Evolutionary conservation across 1,284 basidiomycete genomes (phyloP).

Genomic region (Fomitopsis betulina): DNA sequence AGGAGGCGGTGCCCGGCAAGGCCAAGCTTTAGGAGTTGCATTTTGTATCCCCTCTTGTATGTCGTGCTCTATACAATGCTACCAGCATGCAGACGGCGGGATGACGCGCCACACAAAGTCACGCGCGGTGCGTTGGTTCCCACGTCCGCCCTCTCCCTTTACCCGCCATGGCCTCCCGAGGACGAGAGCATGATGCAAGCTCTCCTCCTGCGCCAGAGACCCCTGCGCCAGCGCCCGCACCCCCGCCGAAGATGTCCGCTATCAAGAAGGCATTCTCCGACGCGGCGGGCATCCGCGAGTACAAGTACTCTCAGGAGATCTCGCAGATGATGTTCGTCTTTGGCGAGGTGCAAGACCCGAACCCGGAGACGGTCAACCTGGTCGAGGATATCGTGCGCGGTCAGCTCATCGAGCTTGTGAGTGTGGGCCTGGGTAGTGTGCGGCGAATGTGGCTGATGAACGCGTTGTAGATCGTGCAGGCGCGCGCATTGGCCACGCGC

Average conservation of each 20-base stretch:
- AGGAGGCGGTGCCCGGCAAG: conserved; percentile 43
- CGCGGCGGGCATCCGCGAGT: conserved; percentile 36
- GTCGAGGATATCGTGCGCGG: conserved; percentile 96
- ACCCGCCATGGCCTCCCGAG: conserved; percentile 2
- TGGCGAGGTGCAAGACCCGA: conserved; percentile 90
- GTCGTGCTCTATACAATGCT: neutral
- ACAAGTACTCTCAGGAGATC: conserved; percentile 78
- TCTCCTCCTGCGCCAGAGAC: neutral
- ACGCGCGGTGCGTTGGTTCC: neutral
- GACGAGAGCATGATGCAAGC: neutral
- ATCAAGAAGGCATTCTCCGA: conserved; percentile 18
- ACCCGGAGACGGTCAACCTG: conserved; percentile 82
- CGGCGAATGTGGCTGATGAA: neutral
- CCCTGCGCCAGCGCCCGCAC: neutral
- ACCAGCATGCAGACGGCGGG: neutral
- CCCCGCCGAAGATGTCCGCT: conserved; percentile 12
- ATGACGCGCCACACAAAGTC: neutral
- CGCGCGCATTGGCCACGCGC: conserved; percentile 77
- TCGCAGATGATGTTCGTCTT: conserved; percentile 97
- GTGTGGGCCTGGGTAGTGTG: neutral
- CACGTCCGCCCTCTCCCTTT: neutral
- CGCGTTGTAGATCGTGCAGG: conserved; percentile 85
- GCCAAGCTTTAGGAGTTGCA: conserved; percentile 35
- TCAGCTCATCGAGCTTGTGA: conserved; percentile 89
- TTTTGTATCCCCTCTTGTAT: neutral